A percentile compares a stretch with the other conserved stretches of the same genome.
phyloP scores from a whole-genome alignment of 257 asterid species.

The Nicotiana noctiflora region DNA sequence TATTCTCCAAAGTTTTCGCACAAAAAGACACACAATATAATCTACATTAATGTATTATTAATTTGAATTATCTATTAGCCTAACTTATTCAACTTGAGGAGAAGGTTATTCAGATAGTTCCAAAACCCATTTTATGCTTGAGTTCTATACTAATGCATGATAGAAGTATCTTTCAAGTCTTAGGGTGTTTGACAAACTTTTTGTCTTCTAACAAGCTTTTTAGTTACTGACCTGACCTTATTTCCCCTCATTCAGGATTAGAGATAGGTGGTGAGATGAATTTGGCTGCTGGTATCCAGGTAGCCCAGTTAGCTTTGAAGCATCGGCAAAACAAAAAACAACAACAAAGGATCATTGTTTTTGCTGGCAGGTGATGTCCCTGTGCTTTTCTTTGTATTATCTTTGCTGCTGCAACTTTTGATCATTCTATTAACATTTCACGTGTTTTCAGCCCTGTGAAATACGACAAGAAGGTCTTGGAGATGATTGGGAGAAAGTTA shows the following conservation, averaged over 20 bases:
- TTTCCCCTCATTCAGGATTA: slow-evolving; percentile 41
- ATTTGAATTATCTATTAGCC: neutral
- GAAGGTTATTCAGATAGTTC: neutral
- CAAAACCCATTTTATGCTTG: neutral
- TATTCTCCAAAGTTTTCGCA: neutral
- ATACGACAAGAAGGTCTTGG: slow-evolving; percentile 83
- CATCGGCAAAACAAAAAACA: slow-evolving; percentile 99
- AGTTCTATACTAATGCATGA: neutral
- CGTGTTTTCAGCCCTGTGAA: slow-evolving; percentile 69
- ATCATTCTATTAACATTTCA: neutral
- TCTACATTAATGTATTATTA: neutral
- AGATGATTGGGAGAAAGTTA: slow-evolving; percentile 85
- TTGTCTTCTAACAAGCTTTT: neutral
- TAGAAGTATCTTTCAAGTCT: neutral
- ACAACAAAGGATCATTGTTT: slow-evolving; percentile 90
- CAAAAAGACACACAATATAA: neutral
- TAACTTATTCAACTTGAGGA: neutral
- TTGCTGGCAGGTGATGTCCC: slow-evolving; percentile 74
- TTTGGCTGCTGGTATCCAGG: slow-evolving; percentile 94
- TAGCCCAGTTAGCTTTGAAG: slow-evolving; percentile 95
- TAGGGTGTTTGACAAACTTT: neutral
- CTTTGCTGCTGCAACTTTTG: neutral
- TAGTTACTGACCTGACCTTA: neutral
- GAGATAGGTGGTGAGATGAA: slow-evolving; percentile 93
- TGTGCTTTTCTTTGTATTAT: neutral